phyloP scores from a whole-genome alignment of 306 rosid genomes.

The Morella rubra region DNA sequence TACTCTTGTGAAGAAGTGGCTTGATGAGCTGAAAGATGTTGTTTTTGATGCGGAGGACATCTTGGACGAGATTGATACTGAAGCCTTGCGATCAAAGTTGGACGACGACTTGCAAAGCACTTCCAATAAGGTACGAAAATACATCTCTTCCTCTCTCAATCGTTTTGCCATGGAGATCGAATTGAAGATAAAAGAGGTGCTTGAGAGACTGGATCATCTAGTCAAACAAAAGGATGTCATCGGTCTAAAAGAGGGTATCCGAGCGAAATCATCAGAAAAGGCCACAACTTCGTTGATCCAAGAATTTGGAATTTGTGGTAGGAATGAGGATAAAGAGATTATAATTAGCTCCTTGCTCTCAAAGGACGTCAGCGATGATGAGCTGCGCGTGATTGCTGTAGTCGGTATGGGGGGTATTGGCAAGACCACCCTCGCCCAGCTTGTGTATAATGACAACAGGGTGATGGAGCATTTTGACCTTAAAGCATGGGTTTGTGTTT shows the following conservation, averaged over 20 bases:
- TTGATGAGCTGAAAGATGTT: not conserved
- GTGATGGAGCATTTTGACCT: constrained; percentile 14
- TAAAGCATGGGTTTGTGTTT: constrained; percentile 35
- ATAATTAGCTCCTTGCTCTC: constrained; percentile 17
- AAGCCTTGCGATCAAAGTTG: not conserved
- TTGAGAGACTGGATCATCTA: constrained; percentile 18
- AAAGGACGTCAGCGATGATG: not conserved
- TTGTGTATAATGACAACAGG: constrained; percentile 26
- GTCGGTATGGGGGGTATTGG: constrained; percentile 42
- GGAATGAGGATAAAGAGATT: constrained; percentile 28
- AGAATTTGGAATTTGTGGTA: constrained; percentile 31
- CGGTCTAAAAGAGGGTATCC: constrained; percentile 22
- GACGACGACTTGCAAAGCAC: not conserved
- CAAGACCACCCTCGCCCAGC: constrained; percentile 37
- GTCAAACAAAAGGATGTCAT: constrained; percentile 18
- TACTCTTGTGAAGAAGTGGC: not conserved
- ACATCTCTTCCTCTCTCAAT: no score
- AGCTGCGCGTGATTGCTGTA: constrained; percentile 21
- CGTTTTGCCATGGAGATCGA: not conserved
- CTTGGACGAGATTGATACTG: not conserved
- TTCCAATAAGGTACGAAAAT: not conserved
- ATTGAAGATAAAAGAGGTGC: not conserved
- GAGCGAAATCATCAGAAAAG: constrained; percentile 1
- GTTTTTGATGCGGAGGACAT: constrained; percentile 5
- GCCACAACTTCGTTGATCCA: constrained; percentile 3